Base-by-base conservation (phyloP, 257 asterid species). In the Scutellaria baicalensis region DNA sequence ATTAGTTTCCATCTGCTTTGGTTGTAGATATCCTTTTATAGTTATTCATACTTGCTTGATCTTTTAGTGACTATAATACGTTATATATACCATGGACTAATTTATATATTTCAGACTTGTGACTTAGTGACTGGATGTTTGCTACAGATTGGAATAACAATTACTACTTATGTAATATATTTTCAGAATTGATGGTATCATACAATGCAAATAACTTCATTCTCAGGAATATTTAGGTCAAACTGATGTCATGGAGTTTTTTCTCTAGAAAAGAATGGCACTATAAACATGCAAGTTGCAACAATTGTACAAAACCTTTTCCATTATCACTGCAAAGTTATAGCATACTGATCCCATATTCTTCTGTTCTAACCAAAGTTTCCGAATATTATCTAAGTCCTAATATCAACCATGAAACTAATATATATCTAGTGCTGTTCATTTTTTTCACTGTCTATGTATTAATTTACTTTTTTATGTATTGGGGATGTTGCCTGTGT, bases 41-140 rank as follows among this genome's bases (percentile, higher is more conserved):
- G 48, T 31, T 20, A 59, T 38, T 64, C 33, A 12, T 55, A 66
- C 69, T 13, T 61, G 9, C 36, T 71, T 57, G 23, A 49, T 47
- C 12, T 21, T 8, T 20, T 61, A 12, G 38, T 44, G 44, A 3
- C 44, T 71, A 27, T 27, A 54, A n/a, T 60, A 47, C 17, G n/a
- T 59, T 65, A 35, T 18, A 35, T 52, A 44, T 6, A 51, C 33
- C 59, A 56, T 40, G 72, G 20, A 61, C 61, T 8, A 44, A 20
- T 14, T 14, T 45, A 38, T 4, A 18, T 51, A 33, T 43, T 40
- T 20, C 61, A 17, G 42, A 47, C 54, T 50, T 51, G 20, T 36
- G 66, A 40, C 27, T 21, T 51, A 70, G 65, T 69, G 63, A 20
- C 54, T 50, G 56, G 59, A 68, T 56, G 58, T 33, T 65, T 69